Conservation (phyloP, 192 early-diverging fungal species). For the Backusella macrospora region DNA sequence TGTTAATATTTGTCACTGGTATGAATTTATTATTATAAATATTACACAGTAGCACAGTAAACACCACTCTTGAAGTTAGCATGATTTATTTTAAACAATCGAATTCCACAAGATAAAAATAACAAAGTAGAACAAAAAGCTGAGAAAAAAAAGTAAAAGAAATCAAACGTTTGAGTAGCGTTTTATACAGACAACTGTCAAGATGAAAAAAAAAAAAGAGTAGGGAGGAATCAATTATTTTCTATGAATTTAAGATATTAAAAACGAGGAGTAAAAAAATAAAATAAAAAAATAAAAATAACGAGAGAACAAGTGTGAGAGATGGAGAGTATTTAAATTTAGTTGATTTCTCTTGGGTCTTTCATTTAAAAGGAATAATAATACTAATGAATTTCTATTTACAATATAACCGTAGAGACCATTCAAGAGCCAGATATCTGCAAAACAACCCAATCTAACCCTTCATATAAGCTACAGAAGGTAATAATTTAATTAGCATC, state of each 20-base stretch:
- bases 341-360: neutral
- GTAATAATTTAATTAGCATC: neutral
- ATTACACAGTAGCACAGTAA: slow-evolving; percentile 11
- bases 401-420: neutral
- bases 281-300: neutral
- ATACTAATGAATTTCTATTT: neutral
- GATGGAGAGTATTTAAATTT: neutral
- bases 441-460: slow-evolving; percentile 62
- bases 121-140: neutral
- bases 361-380: neutral
- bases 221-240: no score
- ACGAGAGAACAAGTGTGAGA: neutral
- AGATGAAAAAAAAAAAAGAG: neutral
- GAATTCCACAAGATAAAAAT: neutral
- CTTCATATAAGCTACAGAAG: slow-evolving; percentile 53
- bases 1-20: neutral
- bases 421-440: slow-evolving; percentile 42
- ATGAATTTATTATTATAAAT: neutral
- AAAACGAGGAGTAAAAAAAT: neutral
- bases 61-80: neutral
- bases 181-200: neutral
- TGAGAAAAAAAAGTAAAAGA: neutral
- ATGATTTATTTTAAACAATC: neutral
- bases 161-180: neutral
- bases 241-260: slow-evolving; percentile 14